Percentiles rank a stretch among this genome's conserved stretches.
Evolutionary conservation across 495 filamentous ascomycete species (phyloP).

Genomic region (Neurospora terricola): DNA sequence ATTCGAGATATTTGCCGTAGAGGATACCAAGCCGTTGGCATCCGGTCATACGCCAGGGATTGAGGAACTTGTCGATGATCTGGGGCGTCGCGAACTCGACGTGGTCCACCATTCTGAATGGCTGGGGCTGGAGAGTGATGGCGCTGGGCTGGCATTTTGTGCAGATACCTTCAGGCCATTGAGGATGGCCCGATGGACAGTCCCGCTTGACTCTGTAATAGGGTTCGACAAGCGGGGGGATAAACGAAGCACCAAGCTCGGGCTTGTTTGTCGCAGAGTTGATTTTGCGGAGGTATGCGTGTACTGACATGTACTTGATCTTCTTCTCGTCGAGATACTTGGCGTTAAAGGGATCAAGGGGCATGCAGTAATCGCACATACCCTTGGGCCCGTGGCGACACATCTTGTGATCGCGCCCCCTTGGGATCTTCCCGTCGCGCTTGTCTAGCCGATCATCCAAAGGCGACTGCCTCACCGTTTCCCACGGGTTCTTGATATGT

Average conservation of each 20-base stretch:
- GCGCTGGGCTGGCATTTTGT: constrained; percentile 97
- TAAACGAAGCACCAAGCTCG: constrained; percentile 83
- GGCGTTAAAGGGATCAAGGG: constrained; percentile 83
- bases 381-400: constrained; percentile 92
- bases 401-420: constrained; percentile 70
- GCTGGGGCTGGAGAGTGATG: constrained; percentile 87
- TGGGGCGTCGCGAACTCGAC: constrained; percentile 83
- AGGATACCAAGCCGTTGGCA: constrained; percentile 80
- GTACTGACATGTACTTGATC: constrained; percentile 97
- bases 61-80: constrained; percentile 75
- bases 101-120: constrained; percentile 97
- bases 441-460: constrained; percentile 81
- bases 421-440: constrained; percentile 84
- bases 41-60: constrained; percentile 79
- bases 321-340: constrained; percentile 87
- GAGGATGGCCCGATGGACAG: constrained; percentile 85
- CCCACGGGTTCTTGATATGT: constrained; percentile 84
- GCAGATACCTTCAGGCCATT: constrained; percentile 97
- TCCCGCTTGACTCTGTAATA: constrained; percentile 82
- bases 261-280: constrained; percentile 95
- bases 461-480: constrained; percentile 73
- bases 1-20: constrained; percentile 86
- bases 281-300: constrained; percentile 86
- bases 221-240: constrained; percentile 89
- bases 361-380: constrained; percentile 99